Base-by-base conservation (phyloP, 768 basidiomycete species). In the Obba rivulosa region DNA sequence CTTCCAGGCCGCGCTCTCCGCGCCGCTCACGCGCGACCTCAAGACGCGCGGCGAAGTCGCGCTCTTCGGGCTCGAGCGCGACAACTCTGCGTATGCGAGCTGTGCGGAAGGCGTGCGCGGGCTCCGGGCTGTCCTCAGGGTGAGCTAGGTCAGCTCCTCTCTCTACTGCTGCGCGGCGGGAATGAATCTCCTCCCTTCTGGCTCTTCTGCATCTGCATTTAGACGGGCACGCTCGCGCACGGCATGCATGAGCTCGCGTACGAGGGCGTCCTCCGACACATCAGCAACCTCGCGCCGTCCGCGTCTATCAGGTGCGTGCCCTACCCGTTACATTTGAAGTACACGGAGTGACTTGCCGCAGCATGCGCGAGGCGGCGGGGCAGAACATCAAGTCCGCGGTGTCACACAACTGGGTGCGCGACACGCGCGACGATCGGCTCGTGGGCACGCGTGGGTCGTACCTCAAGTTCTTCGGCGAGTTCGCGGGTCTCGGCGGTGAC, bases 281-380 rank as follows among this genome's bases (percentile, higher is more conserved):
- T 98, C 18, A 76, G 82, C 5, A 73, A 75, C 37, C 73, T 98
- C 23, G 69, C 76, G 8, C 80, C 89, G 2, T 75, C 78, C 2
- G 95, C 93, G 21, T 92, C 90, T 2, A 71, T 94, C 36, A 88
- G 86, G 92, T 90, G 52, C 50, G 71, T 57, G 34, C 41, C 41
- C n/a, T 14, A 23, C 35, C 18, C 4, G 18, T 34, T 21, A 14
- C 16, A 20, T 46, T 7, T 20, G 11, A 23, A 13, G 34, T 35
- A 8, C 21, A 13, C 21, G 1, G 35, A 17, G 14, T 43, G 31
- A 24, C 41, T 18, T 35, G 21, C 14, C 0, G 0, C 14, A 94
- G 92, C 50, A 87, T 95, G 46, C 83, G 96, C 25, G 79, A 88
- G 60, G 76, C 85, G 1, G 92, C 94, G 0, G 90, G 92, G 0